Conservation (phyloP, 441 rosid species). For the Populus hybrid region DNA sequence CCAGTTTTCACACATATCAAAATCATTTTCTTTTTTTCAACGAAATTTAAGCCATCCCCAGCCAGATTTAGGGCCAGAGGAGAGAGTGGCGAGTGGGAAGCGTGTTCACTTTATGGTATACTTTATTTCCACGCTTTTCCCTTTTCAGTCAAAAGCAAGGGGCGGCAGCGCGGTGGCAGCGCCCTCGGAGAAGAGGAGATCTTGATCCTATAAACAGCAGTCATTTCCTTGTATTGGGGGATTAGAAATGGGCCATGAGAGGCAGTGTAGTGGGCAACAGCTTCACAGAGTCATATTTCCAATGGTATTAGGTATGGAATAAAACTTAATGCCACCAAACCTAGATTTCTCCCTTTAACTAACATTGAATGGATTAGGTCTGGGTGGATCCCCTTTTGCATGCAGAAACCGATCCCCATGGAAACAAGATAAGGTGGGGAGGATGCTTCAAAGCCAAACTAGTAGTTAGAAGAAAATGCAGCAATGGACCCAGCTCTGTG, state of each 20-base stretch:
- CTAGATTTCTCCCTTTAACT: not conserved
- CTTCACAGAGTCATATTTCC: not conserved
- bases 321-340: slow-evolving; percentile 10
- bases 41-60: too few relatives aligned
- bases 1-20: too few relatives aligned
- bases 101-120: not conserved
- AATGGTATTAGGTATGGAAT: slow-evolving; percentile 1
- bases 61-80: too few relatives aligned
- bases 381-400: not conserved
- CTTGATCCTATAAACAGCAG: not conserved
- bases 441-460: slow-evolving; percentile 4
- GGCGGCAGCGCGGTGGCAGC: too few relatives aligned
- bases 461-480: not conserved
- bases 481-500: not conserved
- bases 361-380: slow-evolving; percentile 16
- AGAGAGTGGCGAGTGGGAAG: not conserved
- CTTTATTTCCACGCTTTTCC: not conserved
- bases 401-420: not conserved
- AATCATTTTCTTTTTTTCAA: too few relatives aligned
- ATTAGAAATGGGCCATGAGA: not conserved
- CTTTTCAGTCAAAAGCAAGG: slow-evolving; percentile 7
- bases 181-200: not conserved
- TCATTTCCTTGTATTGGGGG: not conserved
- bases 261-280: not conserved
- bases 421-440: not conserved